A percentile compares a stretch with the other conserved stretches of the same genome.
Evolutionary conservation across 179 eudicot species (phyloP).

Genomic region (Sideroxylon spinosum): DNA sequence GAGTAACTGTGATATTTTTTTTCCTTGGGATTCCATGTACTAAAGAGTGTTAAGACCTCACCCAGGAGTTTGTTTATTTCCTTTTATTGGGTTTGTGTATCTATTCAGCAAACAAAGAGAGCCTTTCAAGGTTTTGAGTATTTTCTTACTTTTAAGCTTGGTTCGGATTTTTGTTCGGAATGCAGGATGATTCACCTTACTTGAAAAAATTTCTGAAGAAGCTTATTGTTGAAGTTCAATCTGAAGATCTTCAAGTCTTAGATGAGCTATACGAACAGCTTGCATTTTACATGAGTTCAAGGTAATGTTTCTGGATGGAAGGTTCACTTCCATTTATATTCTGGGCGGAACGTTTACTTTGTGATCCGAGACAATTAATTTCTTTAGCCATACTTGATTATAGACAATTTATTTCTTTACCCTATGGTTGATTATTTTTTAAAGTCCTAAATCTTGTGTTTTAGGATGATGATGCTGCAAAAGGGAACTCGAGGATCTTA

Average conservation of each 20-base stretch:
- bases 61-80: neutral
- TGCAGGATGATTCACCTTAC: slow-evolving; percentile 62
- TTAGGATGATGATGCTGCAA: slow-evolving; percentile 51
- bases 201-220: slow-evolving; percentile 64
- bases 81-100: neutral
- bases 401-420: too few species aligned
- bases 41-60: neutral
- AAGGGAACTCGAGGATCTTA: slow-evolving; percentile 50
- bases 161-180: slow-evolving; percentile 18
- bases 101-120: neutral
- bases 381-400: slow-evolving; percentile 2
- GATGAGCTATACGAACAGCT: slow-evolving; percentile 72
- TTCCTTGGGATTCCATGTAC: neutral
- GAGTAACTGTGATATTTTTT: neutral
- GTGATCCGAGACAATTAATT: neutral
- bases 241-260: slow-evolving; percentile 50
- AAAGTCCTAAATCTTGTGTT: neutral
- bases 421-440: neutral
- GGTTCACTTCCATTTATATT: neutral
- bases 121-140: neutral
- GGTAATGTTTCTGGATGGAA: slow-evolving; percentile 36
- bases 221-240: slow-evolving; percentile 74
- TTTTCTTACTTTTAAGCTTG: slow-evolving; percentile 8
- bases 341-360: neutral
- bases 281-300: slow-evolving; percentile 68